These are phyloP conservation scores for Hygrocybe coccinea DNA, from an alignment of 768 basidiomycete species.

Conservation along the genomic window DNA sequence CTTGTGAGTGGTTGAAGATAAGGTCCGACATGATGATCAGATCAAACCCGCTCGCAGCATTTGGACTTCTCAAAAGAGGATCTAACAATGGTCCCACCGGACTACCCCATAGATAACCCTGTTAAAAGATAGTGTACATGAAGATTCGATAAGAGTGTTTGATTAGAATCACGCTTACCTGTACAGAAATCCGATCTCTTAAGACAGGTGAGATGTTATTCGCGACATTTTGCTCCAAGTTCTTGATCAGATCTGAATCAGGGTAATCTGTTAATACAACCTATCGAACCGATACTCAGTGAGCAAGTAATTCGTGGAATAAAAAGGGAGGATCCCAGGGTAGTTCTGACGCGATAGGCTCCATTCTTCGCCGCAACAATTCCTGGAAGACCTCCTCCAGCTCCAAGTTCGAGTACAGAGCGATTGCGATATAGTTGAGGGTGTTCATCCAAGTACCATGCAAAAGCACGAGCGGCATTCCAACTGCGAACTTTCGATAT, in stretches of 20 bases:
- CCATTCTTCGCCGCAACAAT: slow-evolving; percentile 69
- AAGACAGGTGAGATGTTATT: slow-evolving; percentile 45
- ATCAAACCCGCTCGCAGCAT: slow-evolving; percentile 48
- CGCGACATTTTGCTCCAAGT: slow-evolving; percentile 65
- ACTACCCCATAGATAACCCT: slow-evolving; percentile 86
- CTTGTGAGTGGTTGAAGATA: slow-evolving; percentile 93
- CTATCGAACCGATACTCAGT: slow-evolving; percentile 31
- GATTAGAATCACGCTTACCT: slow-evolving; percentile 17
- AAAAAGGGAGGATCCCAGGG: not conserved
- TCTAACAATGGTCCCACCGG: slow-evolving; percentile 44
- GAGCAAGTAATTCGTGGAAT: not conserved
- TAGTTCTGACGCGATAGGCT: slow-evolving; percentile 53
- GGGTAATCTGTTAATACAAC: slow-evolving; percentile 92
- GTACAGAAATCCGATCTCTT: slow-evolving; percentile 31
- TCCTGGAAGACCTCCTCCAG: slow-evolving; percentile 86
- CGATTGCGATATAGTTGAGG: slow-evolving; percentile 39
- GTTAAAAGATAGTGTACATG: not conserved
- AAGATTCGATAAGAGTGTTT: not conserved
- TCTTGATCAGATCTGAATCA: slow-evolving; percentile 66
- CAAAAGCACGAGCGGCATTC: slow-evolving; percentile 74
- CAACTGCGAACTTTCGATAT: slow-evolving; percentile 43
- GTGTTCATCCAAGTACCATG: slow-evolving; percentile 61
- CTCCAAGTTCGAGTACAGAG: slow-evolving; percentile 82
- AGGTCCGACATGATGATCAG: slow-evolving; percentile 88
- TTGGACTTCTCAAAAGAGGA: slow-evolving; percentile 16